Evolutionary conservation across 257 asterid genomes (phyloP), one percentile per base, ranked within the genome.

Genomic region (Przewalskia tangutica): DNA sequence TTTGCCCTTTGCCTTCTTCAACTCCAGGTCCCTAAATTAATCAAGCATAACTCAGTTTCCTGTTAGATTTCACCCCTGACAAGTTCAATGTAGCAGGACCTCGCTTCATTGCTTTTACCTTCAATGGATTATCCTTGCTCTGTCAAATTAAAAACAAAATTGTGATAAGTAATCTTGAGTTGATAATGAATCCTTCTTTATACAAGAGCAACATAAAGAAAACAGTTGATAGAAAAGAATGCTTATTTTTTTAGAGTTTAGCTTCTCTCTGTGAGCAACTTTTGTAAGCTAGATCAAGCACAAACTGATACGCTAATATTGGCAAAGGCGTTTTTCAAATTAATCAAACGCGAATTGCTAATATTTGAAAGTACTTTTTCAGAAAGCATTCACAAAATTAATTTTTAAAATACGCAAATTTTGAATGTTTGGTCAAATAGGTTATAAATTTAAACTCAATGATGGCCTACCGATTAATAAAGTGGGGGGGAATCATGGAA

Each of bases 51-150:
- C 60, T 73, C 42, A 48, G 44, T 73, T 73, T 73, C 44, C 60
- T 73, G 23, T 23, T 73, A 23, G 60, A 20, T 73, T 73, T 48
- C 44, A 73, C 14, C 60, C 60, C 78, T 44, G 58, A 6, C 78
- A 38, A 71, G 58, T 77, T 84, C 0, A 87, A 82, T 67, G 27
- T 66, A 10, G 97, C 94, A 3, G 60, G 82, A 10, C 40, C 64
- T 58, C 95, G 79, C 84, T 64, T 88, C 86, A 89, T n/a, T 0
- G 92, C 95, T 42, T 87, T 87, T 54, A 94, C 83, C 4, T 89
- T 89, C 86, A 94, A 44, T 1, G 93, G 97, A 82, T 80, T 94
- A 42, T 82, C 86, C 89, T 92, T 90, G 77, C 91, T 90, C 98
- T 94, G 93, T 82, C 38, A 54, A 59, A 76, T 6, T 59, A 36